phyloP scores from a whole-genome alignment of 345 rosid species.

The Salix arbutifolia region DNA sequence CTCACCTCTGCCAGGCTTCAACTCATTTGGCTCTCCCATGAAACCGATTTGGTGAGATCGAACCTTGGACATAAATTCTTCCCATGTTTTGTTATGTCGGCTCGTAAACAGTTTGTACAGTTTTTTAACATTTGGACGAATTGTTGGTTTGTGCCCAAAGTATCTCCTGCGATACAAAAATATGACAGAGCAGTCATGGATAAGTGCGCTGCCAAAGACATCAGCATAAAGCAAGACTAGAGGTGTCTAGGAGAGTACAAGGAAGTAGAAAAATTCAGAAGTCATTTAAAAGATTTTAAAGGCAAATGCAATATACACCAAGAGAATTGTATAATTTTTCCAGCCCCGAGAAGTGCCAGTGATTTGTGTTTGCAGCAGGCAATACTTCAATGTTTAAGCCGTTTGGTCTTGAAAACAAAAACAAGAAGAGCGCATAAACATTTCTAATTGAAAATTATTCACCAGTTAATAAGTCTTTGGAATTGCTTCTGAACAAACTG shows the following conservation, averaged over 20 bases:
- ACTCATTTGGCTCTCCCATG: conserved; percentile 86
- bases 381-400: not conserved
- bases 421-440: not conserved
- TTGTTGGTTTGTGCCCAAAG: conserved; percentile 85
- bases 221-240: not conserved
- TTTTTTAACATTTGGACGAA: conserved; percentile 81
- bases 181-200: not conserved
- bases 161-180: conserved; percentile 57
- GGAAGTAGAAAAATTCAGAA: not conserved
- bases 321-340: not conserved
- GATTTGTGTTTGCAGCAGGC: not conserved
- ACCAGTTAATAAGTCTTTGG: not conserved
- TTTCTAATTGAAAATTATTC: not conserved
- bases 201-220: not conserved
- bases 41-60: conserved; percentile 58
- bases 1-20: conserved; percentile 70
- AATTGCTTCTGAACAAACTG: not conserved
- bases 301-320: not conserved
- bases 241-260: not conserved
- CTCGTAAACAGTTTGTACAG: conserved; percentile 56
- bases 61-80: conserved; percentile 64
- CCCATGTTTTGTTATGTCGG: conserved; percentile 75
- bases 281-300: not conserved
- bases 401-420: not conserved
- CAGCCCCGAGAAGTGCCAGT: not conserved